Conservation (phyloP, 208 protist genomes). For the Leishmania gerbilli region DNA sequence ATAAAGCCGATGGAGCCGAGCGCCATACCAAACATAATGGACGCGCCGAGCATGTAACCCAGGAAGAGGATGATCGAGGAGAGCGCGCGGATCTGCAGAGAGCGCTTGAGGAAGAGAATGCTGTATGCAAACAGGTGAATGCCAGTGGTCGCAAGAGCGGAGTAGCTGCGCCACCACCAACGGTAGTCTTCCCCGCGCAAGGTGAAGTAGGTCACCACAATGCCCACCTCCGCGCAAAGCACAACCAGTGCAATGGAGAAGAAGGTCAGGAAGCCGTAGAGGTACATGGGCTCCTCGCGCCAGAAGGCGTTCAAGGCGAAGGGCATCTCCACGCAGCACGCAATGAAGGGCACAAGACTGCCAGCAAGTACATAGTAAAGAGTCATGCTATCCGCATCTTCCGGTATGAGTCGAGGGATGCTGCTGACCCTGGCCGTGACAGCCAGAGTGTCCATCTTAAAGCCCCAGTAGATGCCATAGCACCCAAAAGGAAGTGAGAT, state of each 20-base stretch:
- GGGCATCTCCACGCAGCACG: slow-evolving; percentile 97
- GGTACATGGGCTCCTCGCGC: slow-evolving; percentile 94
- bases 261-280: slow-evolving; percentile 95
- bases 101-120: slow-evolving; percentile 87
- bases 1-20: slow-evolving; percentile 82
- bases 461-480: slow-evolving; percentile 91
- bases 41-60: slow-evolving; percentile 75
- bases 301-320: slow-evolving; percentile 95
- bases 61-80: slow-evolving; percentile 70
- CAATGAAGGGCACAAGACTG: slow-evolving; percentile 96
- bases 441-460: slow-evolving; percentile 62
- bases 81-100: slow-evolving; percentile 67
- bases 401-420: slow-evolving; percentile 95
- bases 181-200: slow-evolving; percentile 95
- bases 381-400: slow-evolving; percentile 31
- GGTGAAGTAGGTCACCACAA: slow-evolving; percentile 97
- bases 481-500: slow-evolving; percentile 95
- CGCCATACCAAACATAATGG: slow-evolving; percentile 54
- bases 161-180: slow-evolving; percentile 98
- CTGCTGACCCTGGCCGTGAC: slow-evolving; percentile 87
- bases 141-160: slow-evolving; percentile 67
- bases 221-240: slow-evolving; percentile 95
- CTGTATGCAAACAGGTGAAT: slow-evolving; percentile 95
- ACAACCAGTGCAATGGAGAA: slow-evolving; percentile 93
- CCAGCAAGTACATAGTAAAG: slow-evolving; percentile 43